phyloP scores from a whole-genome alignment of 306 rosid species.

The Mimosa bimucronata region DNA sequence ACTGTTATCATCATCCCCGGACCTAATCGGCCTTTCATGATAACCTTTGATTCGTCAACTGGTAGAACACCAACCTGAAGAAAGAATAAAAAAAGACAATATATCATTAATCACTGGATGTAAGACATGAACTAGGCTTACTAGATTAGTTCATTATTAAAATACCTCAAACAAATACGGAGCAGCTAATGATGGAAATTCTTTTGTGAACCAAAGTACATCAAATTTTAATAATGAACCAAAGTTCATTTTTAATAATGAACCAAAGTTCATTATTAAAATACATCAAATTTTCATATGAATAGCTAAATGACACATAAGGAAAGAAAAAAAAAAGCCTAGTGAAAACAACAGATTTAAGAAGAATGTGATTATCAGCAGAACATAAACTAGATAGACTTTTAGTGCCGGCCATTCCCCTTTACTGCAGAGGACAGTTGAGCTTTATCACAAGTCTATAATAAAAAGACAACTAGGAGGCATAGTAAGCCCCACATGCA shows the following conservation, averaged over 20 bases:
- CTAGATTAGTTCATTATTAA: slow-evolving; percentile 17
- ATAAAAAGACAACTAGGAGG: slow-evolving; percentile 16
- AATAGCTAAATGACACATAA: slow-evolving; percentile 1
- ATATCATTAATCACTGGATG: slow-evolving; percentile 31
- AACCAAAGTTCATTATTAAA: too few relatives aligned
- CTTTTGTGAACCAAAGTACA: slow-evolving; percentile 4
- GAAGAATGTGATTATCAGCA: not conserved
- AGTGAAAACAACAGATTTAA: not conserved
- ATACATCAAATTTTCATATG: not conserved
- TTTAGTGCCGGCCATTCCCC: not conserved
- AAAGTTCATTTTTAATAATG: too few relatives aligned
- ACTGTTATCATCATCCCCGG: slow-evolving; percentile 99
- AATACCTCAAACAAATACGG: slow-evolving; percentile 6
- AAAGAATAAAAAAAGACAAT: slow-evolving; percentile 3
- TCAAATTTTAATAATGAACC: not conserved
- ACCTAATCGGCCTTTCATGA: slow-evolving; percentile 95
- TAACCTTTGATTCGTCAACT: slow-evolving; percentile 91
- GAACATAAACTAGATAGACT: slow-evolving; percentile 4
- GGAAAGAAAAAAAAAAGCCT: not conserved
- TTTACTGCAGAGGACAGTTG: not conserved
- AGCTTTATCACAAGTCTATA: not conserved
- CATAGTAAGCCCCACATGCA: slow-evolving; percentile 28
- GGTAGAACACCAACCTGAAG: slow-evolving; percentile 88
- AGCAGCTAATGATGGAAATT: slow-evolving; percentile 9
- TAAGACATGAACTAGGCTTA: slow-evolving; percentile 28